A percentile compares a stretch with the other conserved stretches of the same genome.
Conservation (phyloP, 1,139 yeast species). For the Scheffersomyces lignicola region DNA sequence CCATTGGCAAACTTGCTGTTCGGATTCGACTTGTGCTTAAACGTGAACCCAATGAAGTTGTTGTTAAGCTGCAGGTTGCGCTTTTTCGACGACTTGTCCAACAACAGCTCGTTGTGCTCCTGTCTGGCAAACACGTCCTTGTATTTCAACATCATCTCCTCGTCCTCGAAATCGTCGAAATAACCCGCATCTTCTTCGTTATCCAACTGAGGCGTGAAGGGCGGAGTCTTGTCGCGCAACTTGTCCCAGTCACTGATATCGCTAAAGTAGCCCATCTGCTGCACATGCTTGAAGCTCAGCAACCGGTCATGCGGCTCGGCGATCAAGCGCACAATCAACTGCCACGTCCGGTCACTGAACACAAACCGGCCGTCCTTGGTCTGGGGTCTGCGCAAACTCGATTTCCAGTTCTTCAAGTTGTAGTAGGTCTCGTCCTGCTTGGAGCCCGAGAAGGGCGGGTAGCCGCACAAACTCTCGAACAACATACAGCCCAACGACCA, state of each 20-base stretch:
- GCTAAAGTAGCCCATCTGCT: slow-evolving; percentile 74
- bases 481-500: slow-evolving; percentile 98
- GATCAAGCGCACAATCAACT: slow-evolving; percentile 71
- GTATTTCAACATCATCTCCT: slow-evolving; percentile 95
- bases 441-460: slow-evolving; percentile 95
- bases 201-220: slow-evolving; percentile 95
- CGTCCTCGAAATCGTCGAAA: slow-evolving; percentile 96
- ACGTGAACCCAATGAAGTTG: slow-evolving; percentile 94
- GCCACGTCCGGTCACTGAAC: slow-evolving; percentile 97
- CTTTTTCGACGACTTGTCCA: slow-evolving; percentile 53
- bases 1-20: slow-evolving; percentile 47
- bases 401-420: slow-evolving; percentile 91
- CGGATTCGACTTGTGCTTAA: slow-evolving; percentile 80
- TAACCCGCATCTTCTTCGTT: slow-evolving; percentile 98
- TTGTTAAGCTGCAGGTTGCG: slow-evolving; percentile 24
- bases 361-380: slow-evolving; percentile 90
- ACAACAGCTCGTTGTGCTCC: slow-evolving; percentile 77
- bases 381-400: slow-evolving; percentile 84
- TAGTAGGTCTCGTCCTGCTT: slow-evolving; percentile 93
- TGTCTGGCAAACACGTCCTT: slow-evolving; percentile 94
- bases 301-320: slow-evolving; percentile 78
- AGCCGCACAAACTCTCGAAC: slow-evolving; percentile 90
- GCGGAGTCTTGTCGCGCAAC: slow-evolving; percentile 74
- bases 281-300: slow-evolving; percentile 77
- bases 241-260: slow-evolving; percentile 74